Evolutionary conservation across 352 stramenopile species (phyloP), one percentile per base, ranked within the genome.

Genomic region (Hyaloperonospora brassicae): DNA sequence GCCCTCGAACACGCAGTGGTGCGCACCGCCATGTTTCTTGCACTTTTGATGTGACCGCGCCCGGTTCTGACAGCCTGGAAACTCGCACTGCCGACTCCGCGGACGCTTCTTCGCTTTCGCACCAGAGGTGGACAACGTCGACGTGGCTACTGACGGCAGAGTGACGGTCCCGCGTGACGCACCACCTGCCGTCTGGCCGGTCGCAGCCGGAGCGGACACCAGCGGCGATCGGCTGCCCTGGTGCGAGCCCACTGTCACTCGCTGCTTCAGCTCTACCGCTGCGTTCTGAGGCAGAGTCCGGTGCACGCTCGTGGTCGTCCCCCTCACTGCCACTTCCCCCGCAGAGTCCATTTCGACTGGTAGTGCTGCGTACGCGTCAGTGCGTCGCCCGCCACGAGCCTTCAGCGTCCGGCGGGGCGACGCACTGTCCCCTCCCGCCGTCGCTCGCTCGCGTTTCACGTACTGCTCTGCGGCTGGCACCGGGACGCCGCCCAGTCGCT

Each of bases 21-120:
- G 80, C 1, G 82, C 84, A n/a, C 84, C 84, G 23, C 84, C 84
- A 58, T 94, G 84, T 31, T 93, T 94, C 60, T 94, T 94, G 79
- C 84, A 94, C 50, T 89, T 87, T 53, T 92, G 81, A 53, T 94
- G 81, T 25, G 80, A 90, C 39, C 81, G 77, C 31, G 84, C 84
- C 30, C 84, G 76, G 64, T 91, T 92, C 27, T 68, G 57, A 42
- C 84, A 94, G 5, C 81, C 84, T 21, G 79, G 71, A 50, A 75
- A 84, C 38, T 86, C 77, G 55, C 81, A 92, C 54, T 92, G 73
- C 4, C 72, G 71, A 47, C 71, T 84, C 1, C 72, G 67, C 2
- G 72, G 70, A 35, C 64, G 64, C 51, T 78, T 76, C 31, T 14
- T 27, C 31, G 27, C n/a, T 31, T 72, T 71, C 6, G 54, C 30